Conservation (phyloP, 768 basidiomycete genomes). For the Fistulinella prunicolor region DNA sequence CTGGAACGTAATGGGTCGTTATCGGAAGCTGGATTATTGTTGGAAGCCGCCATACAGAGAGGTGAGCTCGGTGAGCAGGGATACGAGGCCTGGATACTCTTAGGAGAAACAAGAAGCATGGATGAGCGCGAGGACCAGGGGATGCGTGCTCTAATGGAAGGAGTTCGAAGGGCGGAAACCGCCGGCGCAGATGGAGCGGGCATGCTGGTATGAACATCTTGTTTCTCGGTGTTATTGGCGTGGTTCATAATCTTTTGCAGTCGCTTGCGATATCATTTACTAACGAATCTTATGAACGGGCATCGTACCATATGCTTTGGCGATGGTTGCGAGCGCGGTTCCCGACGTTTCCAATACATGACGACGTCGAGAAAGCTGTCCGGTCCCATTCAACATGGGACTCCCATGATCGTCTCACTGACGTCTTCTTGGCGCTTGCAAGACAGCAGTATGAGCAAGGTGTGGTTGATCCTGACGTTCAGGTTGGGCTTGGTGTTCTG, state of each 20-base stretch:
- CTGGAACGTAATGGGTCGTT: constrained; percentile 81
- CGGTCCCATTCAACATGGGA: constrained; percentile 71
- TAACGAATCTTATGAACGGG: constrained; percentile 88
- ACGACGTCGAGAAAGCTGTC: constrained; percentile 54
- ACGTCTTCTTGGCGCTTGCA: constrained; percentile 80
- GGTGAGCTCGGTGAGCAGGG: constrained; percentile 79
- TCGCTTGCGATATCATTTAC: constrained; percentile 95
- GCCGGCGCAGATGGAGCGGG: constrained; percentile 64
- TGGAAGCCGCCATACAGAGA: constrained; percentile 88
- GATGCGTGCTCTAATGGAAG: constrained; percentile 75
- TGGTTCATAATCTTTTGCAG: constrained; percentile 39
- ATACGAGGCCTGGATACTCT: constrained; percentile 88
- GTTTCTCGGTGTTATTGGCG: background rate
- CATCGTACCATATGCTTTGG: constrained; percentile 79
- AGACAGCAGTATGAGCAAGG: constrained; percentile 75
- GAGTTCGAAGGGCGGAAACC: constrained; percentile 62
- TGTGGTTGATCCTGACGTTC: constrained; percentile 82
- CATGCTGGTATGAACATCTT: constrained; percentile 57
- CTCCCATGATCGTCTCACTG: constrained; percentile 72
- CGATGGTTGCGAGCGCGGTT: constrained; percentile 76
- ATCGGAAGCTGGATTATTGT: constrained; percentile 78
- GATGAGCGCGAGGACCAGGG: constrained; percentile 84
- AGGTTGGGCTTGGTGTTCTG: constrained; percentile 88
- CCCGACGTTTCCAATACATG: constrained; percentile 52
- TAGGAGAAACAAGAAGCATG: constrained; percentile 89